Evolutionary conservation across 306 rosid genomes (phyloP), one percentile per base, ranked within the genome.

Genomic region (Crotalaria pallida): DNA sequence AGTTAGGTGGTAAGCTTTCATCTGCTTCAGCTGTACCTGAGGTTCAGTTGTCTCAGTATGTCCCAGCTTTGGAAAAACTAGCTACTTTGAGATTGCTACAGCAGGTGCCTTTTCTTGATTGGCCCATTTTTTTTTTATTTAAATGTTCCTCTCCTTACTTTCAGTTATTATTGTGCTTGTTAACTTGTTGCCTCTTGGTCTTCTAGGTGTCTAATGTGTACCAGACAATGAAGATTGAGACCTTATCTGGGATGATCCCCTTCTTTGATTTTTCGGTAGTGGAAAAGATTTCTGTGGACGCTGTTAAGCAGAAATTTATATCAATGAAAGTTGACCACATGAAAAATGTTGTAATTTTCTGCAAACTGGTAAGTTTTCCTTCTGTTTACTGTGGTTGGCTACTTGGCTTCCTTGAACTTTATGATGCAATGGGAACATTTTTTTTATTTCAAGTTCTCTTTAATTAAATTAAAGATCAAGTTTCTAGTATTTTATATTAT

Each of bases 11-110:
- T 16, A 95, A 87, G 82, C 90, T 95, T 67, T 71, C 96, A 47
- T 80, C 92, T 17, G 99, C 97, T 49, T 86, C 99, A 60, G 89
- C 97, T 66, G 91, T 95, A 58, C 97, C 99, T 4, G 97, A 91
- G 73, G 88, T 91, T 64, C 96, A 95, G 21, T 67, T 95, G 61
- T 87, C 93, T 23, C 96, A 89, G 58, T 95, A 95, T 68, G 84
- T 85, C 21, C 88, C 90, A 0, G 55, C 96, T 44, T 77, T 91
- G 65, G 97, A 95, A 52, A 89, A 85, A 69, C 90, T 95, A 63
- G 92, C 96, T 18, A 84, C 97, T 55, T 66, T 95, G 88, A 95
- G 99, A 86, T 79, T 91, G 85, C 95, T 95, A 59, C 97, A 91
- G 74, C 99, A 95, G 96, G 99, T 95, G 62, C 17, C 10, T 22